Evolutionary conservation across 1,139 yeast species (phyloP).

Genomic region (Pichia sp.): DNA sequence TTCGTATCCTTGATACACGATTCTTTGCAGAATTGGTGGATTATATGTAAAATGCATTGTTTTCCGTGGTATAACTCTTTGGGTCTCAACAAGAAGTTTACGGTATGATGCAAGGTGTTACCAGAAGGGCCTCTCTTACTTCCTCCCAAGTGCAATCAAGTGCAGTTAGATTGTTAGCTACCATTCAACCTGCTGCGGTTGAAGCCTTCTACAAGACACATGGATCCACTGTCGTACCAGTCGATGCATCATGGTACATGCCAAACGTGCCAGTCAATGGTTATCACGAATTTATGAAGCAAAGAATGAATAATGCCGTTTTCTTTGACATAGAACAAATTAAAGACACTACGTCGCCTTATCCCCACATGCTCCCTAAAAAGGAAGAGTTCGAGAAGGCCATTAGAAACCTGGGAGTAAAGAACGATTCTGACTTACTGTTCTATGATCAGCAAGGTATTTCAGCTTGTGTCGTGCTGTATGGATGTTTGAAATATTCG

Average conservation of each 20-base stretch:
- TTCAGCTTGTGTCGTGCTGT: constrained; percentile 88
- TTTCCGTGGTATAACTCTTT: too few species aligned
- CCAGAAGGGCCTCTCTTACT: too few species aligned
- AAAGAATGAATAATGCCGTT: constrained; percentile 59
- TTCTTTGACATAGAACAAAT: constrained; percentile 77
- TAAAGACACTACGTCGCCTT: constrained; percentile 49
- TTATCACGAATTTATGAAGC: constrained; percentile 45
- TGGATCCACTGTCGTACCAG: constrained; percentile 41
- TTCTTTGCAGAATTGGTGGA: too few species aligned
- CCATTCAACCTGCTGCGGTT: constrained; percentile 18
- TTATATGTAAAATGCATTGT: too few species aligned
- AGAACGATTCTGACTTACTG: constrained; percentile 52
- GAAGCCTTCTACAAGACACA: constrained; percentile 10
- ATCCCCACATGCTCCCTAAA: constrained; percentile 87
- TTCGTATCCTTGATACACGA: too few species aligned
- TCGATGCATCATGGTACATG: constrained; percentile 92
- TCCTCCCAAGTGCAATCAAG: too few species aligned
- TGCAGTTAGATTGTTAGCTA: constrained; percentile 4
- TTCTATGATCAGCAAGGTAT: constrained; percentile 81
- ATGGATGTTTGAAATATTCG: constrained; percentile 78
- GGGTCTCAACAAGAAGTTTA: too few species aligned
- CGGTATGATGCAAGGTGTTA: too few species aligned
- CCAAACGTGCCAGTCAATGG: constrained; percentile 66
- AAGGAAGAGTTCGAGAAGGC: constrained; percentile 44
- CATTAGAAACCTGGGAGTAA: constrained; percentile 43